Conservation (phyloP, 1,139 yeast genomes). For the Williopsis jadinii region DNA sequence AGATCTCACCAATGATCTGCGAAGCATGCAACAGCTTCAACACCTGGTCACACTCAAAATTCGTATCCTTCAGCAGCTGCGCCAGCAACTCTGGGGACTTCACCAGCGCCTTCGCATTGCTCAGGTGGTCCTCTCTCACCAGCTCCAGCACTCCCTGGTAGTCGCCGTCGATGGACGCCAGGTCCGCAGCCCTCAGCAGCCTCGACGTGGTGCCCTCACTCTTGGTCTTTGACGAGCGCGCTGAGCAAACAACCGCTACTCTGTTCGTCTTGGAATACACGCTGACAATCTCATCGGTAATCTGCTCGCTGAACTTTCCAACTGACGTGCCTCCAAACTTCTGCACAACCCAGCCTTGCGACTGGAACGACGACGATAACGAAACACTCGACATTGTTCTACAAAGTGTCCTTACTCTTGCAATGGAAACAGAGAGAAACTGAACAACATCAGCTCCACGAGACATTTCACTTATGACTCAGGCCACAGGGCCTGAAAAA, state of each 20-base stretch:
- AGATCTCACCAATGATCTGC: constrained; percentile 84
- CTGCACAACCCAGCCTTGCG: constrained; percentile 69
- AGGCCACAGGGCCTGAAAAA: no score
- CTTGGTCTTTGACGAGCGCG: constrained; percentile 85
- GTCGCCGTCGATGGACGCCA: constrained; percentile 49
- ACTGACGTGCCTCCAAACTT: constrained; percentile 98
- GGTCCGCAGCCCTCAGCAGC: constrained; percentile 71
- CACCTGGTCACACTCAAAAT: constrained; percentile 59
- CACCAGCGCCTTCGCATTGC: constrained; percentile 59
- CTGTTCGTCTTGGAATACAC: constrained; percentile 51
- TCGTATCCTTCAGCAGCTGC: constrained; percentile 49
- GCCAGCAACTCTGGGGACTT: constrained; percentile 36
- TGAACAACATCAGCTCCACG: no score
- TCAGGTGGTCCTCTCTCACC: constrained; percentile 70
- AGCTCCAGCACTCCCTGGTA: constrained; percentile 47
- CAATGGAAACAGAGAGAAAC: no score
- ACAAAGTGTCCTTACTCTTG: background rate
- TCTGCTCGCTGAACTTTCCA: constrained; percentile 83
- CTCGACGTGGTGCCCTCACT: constrained; percentile 94
- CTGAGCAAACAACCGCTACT: constrained; percentile 96
- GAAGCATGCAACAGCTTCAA: constrained; percentile 75
- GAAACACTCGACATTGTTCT: constrained; percentile 19
- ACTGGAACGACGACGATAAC: constrained; percentile 16
- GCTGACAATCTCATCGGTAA: constrained; percentile 77
- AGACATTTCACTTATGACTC: no score